Conservation (phyloP, 2,329 filamentous ascomycete species). For the Claviceps sp. region DNA sequence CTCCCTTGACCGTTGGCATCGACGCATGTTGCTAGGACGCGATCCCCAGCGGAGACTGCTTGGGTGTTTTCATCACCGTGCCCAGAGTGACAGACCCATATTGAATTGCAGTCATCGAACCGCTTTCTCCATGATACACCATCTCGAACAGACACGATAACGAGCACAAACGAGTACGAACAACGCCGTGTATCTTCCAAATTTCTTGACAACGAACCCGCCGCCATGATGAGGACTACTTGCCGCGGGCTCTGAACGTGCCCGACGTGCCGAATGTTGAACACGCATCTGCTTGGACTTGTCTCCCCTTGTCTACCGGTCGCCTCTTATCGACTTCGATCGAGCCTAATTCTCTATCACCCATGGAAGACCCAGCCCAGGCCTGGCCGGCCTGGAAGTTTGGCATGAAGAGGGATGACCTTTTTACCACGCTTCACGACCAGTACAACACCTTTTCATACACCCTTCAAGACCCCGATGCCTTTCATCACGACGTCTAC, state of each 20-base stretch:
- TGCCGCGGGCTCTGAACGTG: constrained; percentile 5
- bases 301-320: background rate
- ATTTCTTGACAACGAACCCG: background rate
- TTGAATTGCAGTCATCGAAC: background rate
- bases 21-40: constrained; percentile 9
- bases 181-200: background rate
- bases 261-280: constrained; percentile 3
- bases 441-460: constrained; percentile 46
- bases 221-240: constrained; percentile 11
- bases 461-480: constrained; percentile 44
- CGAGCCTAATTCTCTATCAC: background rate
- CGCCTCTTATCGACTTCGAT: background rate
- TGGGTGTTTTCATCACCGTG: constrained; percentile 8
- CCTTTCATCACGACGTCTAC: constrained; percentile 48
- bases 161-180: constrained; percentile 1
- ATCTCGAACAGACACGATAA: constrained; percentile 6
- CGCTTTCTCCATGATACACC: constrained; percentile 8
- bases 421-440: constrained; percentile 43
- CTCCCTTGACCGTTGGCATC: background rate
- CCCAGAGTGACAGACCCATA: background rate
- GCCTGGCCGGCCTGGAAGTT: constrained; percentile 51
- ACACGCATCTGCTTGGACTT: constrained; percentile 1
- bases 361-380: constrained; percentile 41
- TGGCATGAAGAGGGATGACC: constrained; percentile 45
- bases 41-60: constrained; percentile 3